phyloP scores from a whole-genome alignment of 2,329 filamentous ascomycete species.

The Dothideomycetidae sp. region DNA sequence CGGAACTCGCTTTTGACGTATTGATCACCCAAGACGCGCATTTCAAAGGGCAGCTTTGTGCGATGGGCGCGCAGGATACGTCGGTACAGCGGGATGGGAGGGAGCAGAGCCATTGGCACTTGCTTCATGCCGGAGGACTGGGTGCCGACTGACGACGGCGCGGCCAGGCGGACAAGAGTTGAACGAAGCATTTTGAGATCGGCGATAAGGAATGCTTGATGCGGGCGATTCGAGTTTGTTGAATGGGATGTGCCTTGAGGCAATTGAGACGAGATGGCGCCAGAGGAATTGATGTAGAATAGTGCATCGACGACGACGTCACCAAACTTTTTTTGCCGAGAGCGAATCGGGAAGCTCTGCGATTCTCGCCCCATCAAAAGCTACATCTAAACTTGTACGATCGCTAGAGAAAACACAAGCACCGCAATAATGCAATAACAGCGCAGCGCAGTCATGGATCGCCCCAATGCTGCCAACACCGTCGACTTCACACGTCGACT shows the following conservation, averaged over 20 bases:
- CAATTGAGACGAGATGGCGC: too few species aligned
- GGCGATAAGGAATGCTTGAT: too few species aligned
- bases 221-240: too few species aligned
- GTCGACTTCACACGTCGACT: conserved; percentile 80
- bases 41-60: conserved; percentile 56
- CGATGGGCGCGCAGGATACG: conserved; percentile 76
- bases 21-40: conserved; percentile 73
- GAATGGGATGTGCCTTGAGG: too few species aligned
- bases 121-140: conserved; percentile 26
- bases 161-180: conserved; percentile 17
- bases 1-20: conserved; percentile 91
- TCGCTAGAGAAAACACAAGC: too few species aligned
- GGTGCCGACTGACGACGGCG: conserved; percentile 20
- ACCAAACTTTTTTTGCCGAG: too few species aligned
- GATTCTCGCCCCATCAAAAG: too few species aligned
- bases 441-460: too few species aligned
- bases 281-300: too few species aligned
- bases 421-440: conserved; percentile 11
- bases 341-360: too few species aligned
- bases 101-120: conserved; percentile 55
- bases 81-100: conserved; percentile 79
- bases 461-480: conserved; percentile 74
- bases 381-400: too few species aligned
- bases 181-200: conserved; percentile 1
- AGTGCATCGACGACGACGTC: too few species aligned